These are phyloP conservation scores for Nothopassalora personata DNA, from an alignment of 2,329 filamentous ascomycete genomes.

Conservation along the genomic window DNA sequence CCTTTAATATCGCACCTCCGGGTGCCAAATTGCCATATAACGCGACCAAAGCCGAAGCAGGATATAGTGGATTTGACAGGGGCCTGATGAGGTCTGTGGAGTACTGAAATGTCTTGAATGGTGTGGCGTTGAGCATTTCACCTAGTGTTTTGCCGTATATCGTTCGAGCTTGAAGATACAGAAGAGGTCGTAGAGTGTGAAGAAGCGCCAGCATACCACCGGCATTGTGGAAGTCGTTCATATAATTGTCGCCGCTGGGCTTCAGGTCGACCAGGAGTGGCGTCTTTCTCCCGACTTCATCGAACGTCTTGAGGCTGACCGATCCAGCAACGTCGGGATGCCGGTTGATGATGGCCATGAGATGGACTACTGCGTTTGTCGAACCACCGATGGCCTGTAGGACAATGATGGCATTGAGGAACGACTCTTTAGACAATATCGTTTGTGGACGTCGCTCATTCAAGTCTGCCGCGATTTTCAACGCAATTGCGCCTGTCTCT, in stretches of 20 bases:
- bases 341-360: slow-evolving; percentile 45
- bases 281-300: slow-evolving; percentile 44
- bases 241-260: slow-evolving; percentile 50
- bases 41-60: slow-evolving; percentile 42
- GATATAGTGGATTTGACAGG: slow-evolving; percentile 42
- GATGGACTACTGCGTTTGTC: slow-evolving; percentile 42
- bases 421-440: slow-evolving; percentile 44
- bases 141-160: slow-evolving; percentile 46
- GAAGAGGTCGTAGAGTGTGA: slow-evolving; percentile 42
- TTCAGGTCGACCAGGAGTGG: slow-evolving; percentile 50
- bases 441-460: slow-evolving; percentile 40
- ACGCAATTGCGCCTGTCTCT: slow-evolving; percentile 48
- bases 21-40: slow-evolving; percentile 47
- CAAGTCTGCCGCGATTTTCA: slow-evolving; percentile 35
- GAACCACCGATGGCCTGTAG: slow-evolving; percentile 43
- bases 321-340: slow-evolving; percentile 44
- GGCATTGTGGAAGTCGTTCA: slow-evolving; percentile 52
- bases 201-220: slow-evolving; percentile 48
- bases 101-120: slow-evolving; percentile 40
- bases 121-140: slow-evolving; percentile 40
- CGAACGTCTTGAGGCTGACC: slow-evolving; percentile 44
- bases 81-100: slow-evolving; percentile 42
- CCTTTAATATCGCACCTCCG: slow-evolving; percentile 47
- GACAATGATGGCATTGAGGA: slow-evolving; percentile 44
- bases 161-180: slow-evolving; percentile 44